These are phyloP conservation scores for Gastrolobium bilobum DNA, from an alignment of 306 rosid species.

Conservation along the genomic window DNA sequence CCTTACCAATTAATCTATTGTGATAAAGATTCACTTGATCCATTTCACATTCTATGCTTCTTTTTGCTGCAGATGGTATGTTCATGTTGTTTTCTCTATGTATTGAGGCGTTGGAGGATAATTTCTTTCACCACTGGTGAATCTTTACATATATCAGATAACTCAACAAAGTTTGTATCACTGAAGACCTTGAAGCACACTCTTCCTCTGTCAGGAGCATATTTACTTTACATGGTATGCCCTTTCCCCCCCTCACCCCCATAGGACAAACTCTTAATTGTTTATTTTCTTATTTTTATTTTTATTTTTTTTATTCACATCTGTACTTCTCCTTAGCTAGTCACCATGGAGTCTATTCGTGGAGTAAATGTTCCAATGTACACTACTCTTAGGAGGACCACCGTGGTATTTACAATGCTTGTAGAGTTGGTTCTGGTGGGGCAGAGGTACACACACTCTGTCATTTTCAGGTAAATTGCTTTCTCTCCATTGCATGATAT, in stretches of 20 bases:
- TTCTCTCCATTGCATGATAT: slow-evolving; percentile 36
- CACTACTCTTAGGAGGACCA: slow-evolving; percentile 93
- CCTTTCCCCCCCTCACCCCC: neutral
- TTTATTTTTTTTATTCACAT: slow-evolving; percentile 42
- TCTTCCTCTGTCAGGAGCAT: slow-evolving; percentile 85
- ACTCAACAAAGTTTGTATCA: slow-evolving; percentile 66
- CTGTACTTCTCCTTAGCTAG: slow-evolving; percentile 77
- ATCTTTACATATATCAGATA: slow-evolving; percentile 63
- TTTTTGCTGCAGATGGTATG: slow-evolving; percentile 76
- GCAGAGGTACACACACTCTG: slow-evolving; percentile 78
- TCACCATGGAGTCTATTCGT: slow-evolving; percentile 95
- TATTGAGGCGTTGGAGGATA: slow-evolving; percentile 73
- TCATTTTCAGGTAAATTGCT: slow-evolving; percentile 79
- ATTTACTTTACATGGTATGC: slow-evolving; percentile 92
- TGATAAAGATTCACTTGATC: slow-evolving; percentile 26
- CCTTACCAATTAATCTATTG: slow-evolving; percentile 6
- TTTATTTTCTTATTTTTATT: slow-evolving; percentile 19
- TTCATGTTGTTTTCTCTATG: slow-evolving; percentile 80
- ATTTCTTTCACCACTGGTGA: slow-evolving; percentile 77
- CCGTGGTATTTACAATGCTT: slow-evolving; percentile 92
- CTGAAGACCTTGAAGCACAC: slow-evolving; percentile 82
- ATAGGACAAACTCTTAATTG: neutral
- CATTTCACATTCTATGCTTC: slow-evolving; percentile 33
- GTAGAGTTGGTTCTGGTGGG: slow-evolving; percentile 81
- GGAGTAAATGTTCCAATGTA: slow-evolving; percentile 99